Percentiles rank a stretch among this genome's conserved stretches.
Conservation (phyloP, 768 basidiomycete genomes). For the Xerocomellus amylosporus region DNA sequence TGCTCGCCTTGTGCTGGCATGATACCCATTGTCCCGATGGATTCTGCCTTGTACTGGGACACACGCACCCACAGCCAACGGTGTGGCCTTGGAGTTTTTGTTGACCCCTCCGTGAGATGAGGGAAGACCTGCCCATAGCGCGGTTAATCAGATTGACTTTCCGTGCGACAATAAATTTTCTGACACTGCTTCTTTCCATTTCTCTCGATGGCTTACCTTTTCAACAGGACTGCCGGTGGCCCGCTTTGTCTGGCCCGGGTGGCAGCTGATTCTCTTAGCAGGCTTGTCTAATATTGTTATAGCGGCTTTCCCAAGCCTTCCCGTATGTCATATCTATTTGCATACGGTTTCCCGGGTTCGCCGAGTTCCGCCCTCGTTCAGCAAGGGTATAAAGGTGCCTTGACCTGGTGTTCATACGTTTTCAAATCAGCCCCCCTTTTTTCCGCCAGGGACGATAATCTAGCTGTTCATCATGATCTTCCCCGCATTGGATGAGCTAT, state of each 20-base stretch:
- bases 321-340: not conserved
- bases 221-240: slow-evolving; percentile 4
- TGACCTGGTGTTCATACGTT: not conserved
- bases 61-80: not conserved
- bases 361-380: not conserved
- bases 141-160: slow-evolving; percentile 1
- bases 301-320: not conserved
- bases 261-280: not conserved
- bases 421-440: slow-evolving; percentile 1
- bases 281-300: not conserved
- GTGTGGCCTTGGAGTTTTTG: not conserved
- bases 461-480: slow-evolving; percentile 11
- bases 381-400: slow-evolving; percentile 13
- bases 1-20: not conserved
- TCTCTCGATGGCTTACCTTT: not conserved
- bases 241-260: not conserved
- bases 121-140: not conserved
- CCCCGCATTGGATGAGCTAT: slow-evolving; percentile 15
- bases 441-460: slow-evolving; percentile 7
- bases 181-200: not conserved
- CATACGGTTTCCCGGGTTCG: not conserved
- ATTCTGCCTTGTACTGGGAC: not conserved
- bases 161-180: not conserved
- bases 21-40: not conserved
- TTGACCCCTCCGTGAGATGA: not conserved